These are phyloP conservation scores for Neostapfia colusana DNA, from an alignment of 176 grass and related monocot species.

Conservation along the genomic window DNA sequence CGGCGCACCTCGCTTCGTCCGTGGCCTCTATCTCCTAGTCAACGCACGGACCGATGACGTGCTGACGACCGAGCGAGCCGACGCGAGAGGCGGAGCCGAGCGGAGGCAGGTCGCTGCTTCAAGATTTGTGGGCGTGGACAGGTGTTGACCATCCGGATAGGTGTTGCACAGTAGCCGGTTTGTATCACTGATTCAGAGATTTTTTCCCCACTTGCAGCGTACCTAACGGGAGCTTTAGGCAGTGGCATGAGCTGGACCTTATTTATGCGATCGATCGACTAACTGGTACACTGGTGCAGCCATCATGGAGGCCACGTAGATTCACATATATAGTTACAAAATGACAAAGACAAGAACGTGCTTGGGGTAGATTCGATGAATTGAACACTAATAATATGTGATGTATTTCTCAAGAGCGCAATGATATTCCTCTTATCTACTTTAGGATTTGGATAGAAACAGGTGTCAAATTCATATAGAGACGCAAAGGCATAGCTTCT, in stretches of 20 bases:
- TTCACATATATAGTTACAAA: background rate
- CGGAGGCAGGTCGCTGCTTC: no score
- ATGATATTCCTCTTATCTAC: background rate
- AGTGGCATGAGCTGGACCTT: background rate
- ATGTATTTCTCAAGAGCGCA: background rate
- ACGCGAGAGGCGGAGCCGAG: no score
- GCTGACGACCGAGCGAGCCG: no score
- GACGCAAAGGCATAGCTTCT: background rate
- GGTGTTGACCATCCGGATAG: no score
- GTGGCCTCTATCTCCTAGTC: no score
- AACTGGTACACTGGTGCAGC: background rate
- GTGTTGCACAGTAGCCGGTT: no score
- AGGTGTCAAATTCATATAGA: background rate
- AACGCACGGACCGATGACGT: no score
- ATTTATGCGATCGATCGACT: background rate
- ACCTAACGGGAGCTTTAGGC: background rate
- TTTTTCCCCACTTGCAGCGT: background rate
- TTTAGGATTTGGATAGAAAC: background rate
- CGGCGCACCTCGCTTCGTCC: no score
- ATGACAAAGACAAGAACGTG: conserved; percentile 16
- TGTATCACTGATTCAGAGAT: no score
- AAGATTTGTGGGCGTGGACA: no score
- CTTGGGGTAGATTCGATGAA: background rate
- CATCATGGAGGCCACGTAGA: background rate
- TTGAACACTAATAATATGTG: background rate